Percentiles rank a stretch among this genome's conserved stretches.
phyloP scores from a whole-genome alignment of 805 yeast genomes.

The Metschnikowia kunwiensis region DNA sequence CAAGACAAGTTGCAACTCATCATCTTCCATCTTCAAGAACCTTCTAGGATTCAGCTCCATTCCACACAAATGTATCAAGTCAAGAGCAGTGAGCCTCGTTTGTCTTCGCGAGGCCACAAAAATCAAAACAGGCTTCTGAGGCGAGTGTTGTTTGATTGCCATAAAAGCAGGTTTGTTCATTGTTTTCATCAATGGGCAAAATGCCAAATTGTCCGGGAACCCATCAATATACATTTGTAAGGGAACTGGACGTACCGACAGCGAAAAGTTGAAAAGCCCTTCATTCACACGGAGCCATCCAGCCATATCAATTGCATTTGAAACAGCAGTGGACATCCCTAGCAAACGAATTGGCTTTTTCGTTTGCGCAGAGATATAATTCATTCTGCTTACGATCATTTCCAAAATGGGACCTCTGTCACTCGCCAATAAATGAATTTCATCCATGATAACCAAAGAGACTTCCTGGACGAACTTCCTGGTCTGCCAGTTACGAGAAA shows the following conservation, averaged over 20 bases:
- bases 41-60: constrained; percentile 73
- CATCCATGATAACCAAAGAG: constrained; percentile 80
- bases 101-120: constrained; percentile 84
- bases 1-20: constrained; percentile 52
- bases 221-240: constrained; percentile 86
- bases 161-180: constrained; percentile 88
- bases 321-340: constrained; percentile 84
- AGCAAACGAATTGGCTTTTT: constrained; percentile 59
- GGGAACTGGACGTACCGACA: constrained; percentile 82
- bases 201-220: constrained; percentile 75
- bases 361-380: constrained; percentile 60
- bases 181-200: constrained; percentile 80
- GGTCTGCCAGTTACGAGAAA: constrained; percentile 81
- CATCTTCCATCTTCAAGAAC: constrained; percentile 63
- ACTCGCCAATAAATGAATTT: constrained; percentile 77
- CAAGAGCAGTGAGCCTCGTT: constrained; percentile 76
- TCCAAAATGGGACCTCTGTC: constrained; percentile 86
- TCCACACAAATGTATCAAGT: constrained; percentile 74
- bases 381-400: constrained; percentile 87
- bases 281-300: constrained; percentile 75
- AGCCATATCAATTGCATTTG: constrained; percentile 83
- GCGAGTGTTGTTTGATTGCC: constrained; percentile 91
- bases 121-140: constrained; percentile 77
- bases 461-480: constrained; percentile 72
- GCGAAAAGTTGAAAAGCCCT: constrained; percentile 78